Evolutionary conservation across 2,329 filamentous ascomycete species (phyloP).

Genomic region (Monilinia fructigena): DNA sequence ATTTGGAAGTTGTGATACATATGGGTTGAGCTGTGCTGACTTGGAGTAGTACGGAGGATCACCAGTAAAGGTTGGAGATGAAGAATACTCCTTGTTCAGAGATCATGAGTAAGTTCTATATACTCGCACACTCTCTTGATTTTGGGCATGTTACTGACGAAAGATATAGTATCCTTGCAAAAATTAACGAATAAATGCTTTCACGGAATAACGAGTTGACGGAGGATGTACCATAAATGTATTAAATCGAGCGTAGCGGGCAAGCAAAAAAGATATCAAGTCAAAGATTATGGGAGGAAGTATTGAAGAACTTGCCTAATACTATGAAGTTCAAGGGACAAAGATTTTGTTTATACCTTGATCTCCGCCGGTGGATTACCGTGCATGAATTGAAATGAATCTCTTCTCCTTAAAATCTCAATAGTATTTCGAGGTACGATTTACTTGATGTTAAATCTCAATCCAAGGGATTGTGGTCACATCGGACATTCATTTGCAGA

Average conservation of each 20-base stretch:
- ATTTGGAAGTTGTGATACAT: background rate
- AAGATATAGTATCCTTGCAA: constrained; percentile 79
- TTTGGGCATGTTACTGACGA: constrained; percentile 17
- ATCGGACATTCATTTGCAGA: background rate
- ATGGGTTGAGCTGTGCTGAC: constrained; percentile 34
- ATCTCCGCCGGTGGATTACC: constrained; percentile 21
- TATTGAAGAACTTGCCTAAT: constrained; percentile 17
- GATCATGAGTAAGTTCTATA: constrained; percentile 84
- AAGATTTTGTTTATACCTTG: constrained; percentile 25
- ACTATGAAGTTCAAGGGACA: constrained; percentile 7
- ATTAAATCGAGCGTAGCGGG: constrained; percentile 34
- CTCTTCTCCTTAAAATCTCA: constrained; percentile 28
- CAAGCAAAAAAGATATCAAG: constrained; percentile 17
- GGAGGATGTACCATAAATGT: constrained; percentile 35
- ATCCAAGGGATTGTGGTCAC: constrained; percentile 15
- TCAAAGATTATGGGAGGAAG: constrained; percentile 16
- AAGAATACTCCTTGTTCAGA: constrained; percentile 93
- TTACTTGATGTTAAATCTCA: background rate
- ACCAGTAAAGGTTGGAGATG: constrained; percentile 94
- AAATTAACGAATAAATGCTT: constrained; percentile 87
- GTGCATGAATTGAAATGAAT: constrained; percentile 31
- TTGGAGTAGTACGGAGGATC: constrained; percentile 77
- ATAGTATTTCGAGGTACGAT: constrained; percentile 2
- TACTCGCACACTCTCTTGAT: background rate
- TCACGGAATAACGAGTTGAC: constrained; percentile 8